Conservation (phyloP, 345 rosid species). For the Sapria himalayana region DNA sequence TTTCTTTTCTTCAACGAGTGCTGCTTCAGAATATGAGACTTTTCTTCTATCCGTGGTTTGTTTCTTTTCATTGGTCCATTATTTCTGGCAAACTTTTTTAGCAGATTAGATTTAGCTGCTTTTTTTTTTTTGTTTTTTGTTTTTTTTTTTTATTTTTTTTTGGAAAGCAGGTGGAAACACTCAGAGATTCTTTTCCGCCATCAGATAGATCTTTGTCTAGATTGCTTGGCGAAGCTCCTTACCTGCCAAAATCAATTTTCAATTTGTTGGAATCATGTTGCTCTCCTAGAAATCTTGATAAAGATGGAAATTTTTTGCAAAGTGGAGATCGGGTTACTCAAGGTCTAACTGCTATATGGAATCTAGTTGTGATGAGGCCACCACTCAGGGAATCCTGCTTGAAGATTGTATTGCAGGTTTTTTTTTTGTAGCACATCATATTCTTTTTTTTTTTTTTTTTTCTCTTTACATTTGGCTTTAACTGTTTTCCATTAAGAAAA, state of each 20-base stretch:
- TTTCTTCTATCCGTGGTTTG: conserved; percentile 69
- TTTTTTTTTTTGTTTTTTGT: too few species aligned
- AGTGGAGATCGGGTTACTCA: conserved; percentile 90
- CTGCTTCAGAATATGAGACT: conserved; percentile 70
- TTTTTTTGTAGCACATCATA: conserved; percentile 4
- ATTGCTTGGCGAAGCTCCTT: conserved; percentile 88
- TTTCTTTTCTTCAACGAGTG: conserved; percentile 78
- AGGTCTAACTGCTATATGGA: conserved; percentile 93
- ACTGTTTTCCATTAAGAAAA: neutral
- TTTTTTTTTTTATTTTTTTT: too few species aligned
- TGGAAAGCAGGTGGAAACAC: conserved; percentile 62
- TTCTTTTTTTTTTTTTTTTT: neutral
- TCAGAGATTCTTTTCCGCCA: conserved; percentile 85
- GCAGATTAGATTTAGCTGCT: too few species aligned
- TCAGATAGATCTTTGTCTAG: conserved; percentile 89
- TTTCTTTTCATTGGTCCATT: conserved; percentile 9
- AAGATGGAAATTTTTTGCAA: conserved; percentile 40
- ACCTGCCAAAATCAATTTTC: conserved; percentile 61
- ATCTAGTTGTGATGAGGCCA: conserved; percentile 68
- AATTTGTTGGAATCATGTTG: conserved; percentile 67
- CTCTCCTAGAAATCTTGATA: conserved; percentile 43
- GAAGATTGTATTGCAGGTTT: conserved; percentile 87
- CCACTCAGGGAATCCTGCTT: conserved; percentile 66
- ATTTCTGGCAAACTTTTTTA: conserved; percentile 6
- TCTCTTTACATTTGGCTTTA: conserved; percentile 1